These are phyloP conservation scores for Podaxis sp. DNA, from an alignment of 768 basidiomycete species.

Conservation along the genomic window DNA sequence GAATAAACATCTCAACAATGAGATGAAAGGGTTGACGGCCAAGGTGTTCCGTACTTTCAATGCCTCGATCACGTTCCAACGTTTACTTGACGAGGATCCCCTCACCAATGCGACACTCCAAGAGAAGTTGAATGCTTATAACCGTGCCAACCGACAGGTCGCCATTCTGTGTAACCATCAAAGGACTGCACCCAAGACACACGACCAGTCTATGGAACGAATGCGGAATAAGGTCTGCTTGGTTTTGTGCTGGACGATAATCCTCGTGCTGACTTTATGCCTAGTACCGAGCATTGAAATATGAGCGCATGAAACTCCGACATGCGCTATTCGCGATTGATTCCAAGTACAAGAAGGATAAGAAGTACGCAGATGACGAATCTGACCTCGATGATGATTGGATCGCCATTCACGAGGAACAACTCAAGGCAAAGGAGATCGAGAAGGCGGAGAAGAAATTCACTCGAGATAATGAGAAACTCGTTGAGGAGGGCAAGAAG, in stretches of 20 bases:
- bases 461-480: constrained; percentile 88
- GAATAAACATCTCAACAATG: constrained; percentile 88
- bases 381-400: constrained; percentile 95
- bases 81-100: constrained; percentile 70
- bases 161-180: constrained; percentile 99
- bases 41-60: constrained; percentile 99
- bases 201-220: constrained; percentile 92
- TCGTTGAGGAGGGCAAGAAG: constrained; percentile 64
- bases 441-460: constrained; percentile 94
- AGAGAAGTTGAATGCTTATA: constrained; percentile 96
- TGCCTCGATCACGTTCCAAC: constrained; percentile 93
- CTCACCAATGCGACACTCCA: constrained; percentile 69
- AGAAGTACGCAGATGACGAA: constrained; percentile 75
- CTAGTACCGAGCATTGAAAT: constrained; percentile 88
- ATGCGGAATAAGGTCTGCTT: constrained; percentile 77
- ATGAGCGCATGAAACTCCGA: constrained; percentile 96
- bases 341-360: constrained; percentile 75
- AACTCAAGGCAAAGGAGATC: constrained; percentile 72
- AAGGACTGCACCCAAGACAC: constrained; percentile 86
- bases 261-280: constrained; percentile 8
- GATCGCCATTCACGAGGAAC: constrained; percentile 75
- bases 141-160: constrained; percentile 94
- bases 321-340: constrained; percentile 80
- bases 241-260: background rate
- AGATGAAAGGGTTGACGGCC: constrained; percentile 97